Percentiles rank a stretch among this genome's conserved stretches.
phyloP scores from a whole-genome alignment of 2,329 filamentous ascomycete species.

The Elsinoe arachidis region DNA sequence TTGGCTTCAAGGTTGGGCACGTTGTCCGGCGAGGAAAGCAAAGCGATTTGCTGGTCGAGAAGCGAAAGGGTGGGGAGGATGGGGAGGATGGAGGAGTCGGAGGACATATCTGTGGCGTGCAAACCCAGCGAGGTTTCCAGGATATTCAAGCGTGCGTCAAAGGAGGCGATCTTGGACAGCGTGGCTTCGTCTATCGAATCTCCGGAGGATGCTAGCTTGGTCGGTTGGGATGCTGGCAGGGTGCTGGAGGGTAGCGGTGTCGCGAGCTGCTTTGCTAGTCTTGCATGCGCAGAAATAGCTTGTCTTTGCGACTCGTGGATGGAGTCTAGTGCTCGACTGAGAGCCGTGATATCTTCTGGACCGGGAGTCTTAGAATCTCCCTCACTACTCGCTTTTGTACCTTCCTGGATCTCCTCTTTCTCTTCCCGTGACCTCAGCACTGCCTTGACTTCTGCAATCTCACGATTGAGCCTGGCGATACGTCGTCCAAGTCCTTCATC shows the following conservation, averaged over 20 bases:
- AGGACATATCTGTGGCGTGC: slow-evolving; percentile 47
- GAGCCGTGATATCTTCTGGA: slow-evolving; percentile 11
- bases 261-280: slow-evolving; percentile 12
- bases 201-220: background rate
- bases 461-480: slow-evolving; percentile 22
- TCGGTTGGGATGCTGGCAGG: background rate
- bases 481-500: slow-evolving; percentile 46
- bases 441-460: slow-evolving; percentile 59
- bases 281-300: slow-evolving; percentile 13
- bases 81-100: slow-evolving; percentile 44
- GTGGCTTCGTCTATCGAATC: slow-evolving; percentile 42
- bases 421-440: slow-evolving; percentile 57
- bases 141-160: slow-evolving; percentile 69
- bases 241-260: background rate
- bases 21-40: slow-evolving; percentile 59
- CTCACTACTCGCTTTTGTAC: slow-evolving; percentile 10
- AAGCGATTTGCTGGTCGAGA: slow-evolving; percentile 70
- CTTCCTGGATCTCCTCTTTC: slow-evolving; percentile 20
- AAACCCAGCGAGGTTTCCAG: slow-evolving; percentile 72
- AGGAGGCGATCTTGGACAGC: slow-evolving; percentile 73
- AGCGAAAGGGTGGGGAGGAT: slow-evolving; percentile 74
- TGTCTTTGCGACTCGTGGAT: slow-evolving; percentile 15
- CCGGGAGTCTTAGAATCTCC: background rate
- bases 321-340: slow-evolving; percentile 14
- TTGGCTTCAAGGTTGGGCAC: slow-evolving; percentile 60